A percentile compares a stretch with the other conserved stretches of the same genome.
Evolutionary conservation across 345 rosid species (phyloP).

Genomic region (Trapa incisa): DNA sequence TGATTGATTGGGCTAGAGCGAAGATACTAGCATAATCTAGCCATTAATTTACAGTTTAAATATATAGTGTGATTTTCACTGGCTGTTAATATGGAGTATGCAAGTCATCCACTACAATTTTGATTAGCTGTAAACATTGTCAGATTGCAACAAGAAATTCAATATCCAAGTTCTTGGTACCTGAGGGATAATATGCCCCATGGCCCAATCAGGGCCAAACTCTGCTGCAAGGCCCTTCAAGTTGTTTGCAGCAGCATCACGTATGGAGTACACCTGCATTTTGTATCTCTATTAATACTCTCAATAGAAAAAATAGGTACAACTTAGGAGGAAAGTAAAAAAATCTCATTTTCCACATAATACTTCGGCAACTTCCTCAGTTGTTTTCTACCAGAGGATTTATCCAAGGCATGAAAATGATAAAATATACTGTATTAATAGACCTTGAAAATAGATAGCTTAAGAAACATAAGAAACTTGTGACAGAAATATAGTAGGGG

Average conservation of each 20-base stretch:
- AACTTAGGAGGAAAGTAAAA: not conserved
- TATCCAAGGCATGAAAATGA: not conserved
- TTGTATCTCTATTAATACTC: not conserved
- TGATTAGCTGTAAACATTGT: not conserved
- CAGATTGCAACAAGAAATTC: not conserved
- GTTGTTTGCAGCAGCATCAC: conserved; percentile 92
- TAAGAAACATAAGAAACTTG: not conserved
- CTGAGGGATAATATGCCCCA: conserved; percentile 95
- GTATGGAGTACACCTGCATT: conserved; percentile 71
- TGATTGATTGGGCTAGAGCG: not conserved
- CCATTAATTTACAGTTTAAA: not conserved
- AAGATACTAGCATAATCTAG: not conserved
- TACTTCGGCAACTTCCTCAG: not conserved
- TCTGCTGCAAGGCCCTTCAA: conserved; percentile 94
- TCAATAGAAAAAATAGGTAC: not conserved
- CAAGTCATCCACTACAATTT: not conserved
- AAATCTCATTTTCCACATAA: not conserved
- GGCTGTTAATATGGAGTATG: not conserved
- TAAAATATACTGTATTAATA: not conserved
- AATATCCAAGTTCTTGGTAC: conserved; percentile 18
- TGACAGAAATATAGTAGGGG: not conserved
- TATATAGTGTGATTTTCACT: not conserved
- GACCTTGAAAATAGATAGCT: not conserved
- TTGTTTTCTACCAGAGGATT: not conserved
- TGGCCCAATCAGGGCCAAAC: conserved; percentile 97